Evolutionary conservation across 2,329 filamentous ascomycete species (phyloP).

Genomic region (Colletotrichum incanum): DNA sequence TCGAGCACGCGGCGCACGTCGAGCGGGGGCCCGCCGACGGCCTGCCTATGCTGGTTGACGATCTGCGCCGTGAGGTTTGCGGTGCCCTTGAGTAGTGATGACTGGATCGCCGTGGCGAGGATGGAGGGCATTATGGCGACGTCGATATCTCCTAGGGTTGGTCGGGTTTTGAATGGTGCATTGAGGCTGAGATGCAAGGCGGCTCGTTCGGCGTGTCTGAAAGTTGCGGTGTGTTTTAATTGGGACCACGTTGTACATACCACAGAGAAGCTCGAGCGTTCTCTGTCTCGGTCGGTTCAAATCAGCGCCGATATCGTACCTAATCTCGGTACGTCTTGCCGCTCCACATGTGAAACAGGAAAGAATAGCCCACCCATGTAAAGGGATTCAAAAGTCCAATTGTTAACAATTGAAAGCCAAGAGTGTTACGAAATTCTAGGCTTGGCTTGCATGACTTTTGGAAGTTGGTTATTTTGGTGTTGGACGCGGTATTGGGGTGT

Average conservation of each 20-base stretch:
- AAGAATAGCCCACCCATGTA: conserved; percentile 30
- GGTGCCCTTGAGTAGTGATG: conserved; percentile 39
- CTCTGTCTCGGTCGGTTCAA: conserved; percentile 11
- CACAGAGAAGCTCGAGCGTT: conserved; percentile 19
- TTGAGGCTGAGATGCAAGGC: conserved; percentile 7
- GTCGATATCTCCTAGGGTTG: neutral
- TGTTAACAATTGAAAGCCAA: neutral
- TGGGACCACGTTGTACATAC: conserved; percentile 40
- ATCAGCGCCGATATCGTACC: conserved; percentile 31
- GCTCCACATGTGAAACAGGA: conserved; percentile 25
- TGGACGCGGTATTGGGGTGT: neutral
- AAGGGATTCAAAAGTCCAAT: neutral
- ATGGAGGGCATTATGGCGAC: conserved; percentile 34
- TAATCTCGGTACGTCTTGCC: conserved; percentile 40
- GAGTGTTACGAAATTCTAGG: neutral
- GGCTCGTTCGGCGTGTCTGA: conserved; percentile 10
- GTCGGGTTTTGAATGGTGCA: conserved; percentile 14
- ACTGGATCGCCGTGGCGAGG: conserved; percentile 40
- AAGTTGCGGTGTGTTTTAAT: conserved; percentile 39
- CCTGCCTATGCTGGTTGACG: conserved; percentile 39
- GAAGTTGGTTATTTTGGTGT: no score
- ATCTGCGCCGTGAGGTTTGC: conserved; percentile 42
- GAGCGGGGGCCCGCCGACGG: conserved; percentile 24
- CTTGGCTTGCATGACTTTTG: neutral
- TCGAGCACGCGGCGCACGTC: conserved; percentile 55